These are phyloP conservation scores for Triticum monococcum DNA, from an alignment of 176 grass and related monocot genomes.

Conservation along the genomic window DNA sequence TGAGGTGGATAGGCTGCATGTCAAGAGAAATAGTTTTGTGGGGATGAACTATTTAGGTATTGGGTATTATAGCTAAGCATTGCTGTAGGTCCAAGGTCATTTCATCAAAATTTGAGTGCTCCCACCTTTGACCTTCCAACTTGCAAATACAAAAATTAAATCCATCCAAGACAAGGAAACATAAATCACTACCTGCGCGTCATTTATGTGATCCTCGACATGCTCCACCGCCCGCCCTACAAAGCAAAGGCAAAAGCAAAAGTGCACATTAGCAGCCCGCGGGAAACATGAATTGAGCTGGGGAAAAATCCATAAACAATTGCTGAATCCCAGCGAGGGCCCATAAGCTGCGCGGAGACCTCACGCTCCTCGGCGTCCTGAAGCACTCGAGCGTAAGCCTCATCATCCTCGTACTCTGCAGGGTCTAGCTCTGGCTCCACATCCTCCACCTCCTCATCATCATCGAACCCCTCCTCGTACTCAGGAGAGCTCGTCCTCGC, in stretches of 20 bases:
- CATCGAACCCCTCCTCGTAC: slow-evolving; percentile 64
- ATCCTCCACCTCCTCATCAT: slow-evolving; percentile 62
- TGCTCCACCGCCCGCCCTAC: slow-evolving; percentile 67
- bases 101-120: neutral
- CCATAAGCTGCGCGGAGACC: slow-evolving; percentile 69
- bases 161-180: neutral
- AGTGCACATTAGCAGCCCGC: neutral
- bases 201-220: slow-evolving; percentile 61
- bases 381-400: slow-evolving; percentile 67
- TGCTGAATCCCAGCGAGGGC: slow-evolving; percentile 68
- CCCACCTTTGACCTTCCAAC: neutral
- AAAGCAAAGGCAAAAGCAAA: slow-evolving; percentile 16
- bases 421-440: slow-evolving; percentile 47
- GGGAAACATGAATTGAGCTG: neutral
- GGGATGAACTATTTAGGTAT: too few relatives aligned
- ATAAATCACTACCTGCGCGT: slow-evolving; percentile 54
- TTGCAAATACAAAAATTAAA: neutral
- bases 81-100: neutral
- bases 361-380: slow-evolving; percentile 77
- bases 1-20: too few relatives aligned
- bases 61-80: too few relatives aligned
- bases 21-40: too few relatives aligned
- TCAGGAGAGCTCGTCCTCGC: slow-evolving; percentile 29
- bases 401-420: slow-evolving; percentile 64
- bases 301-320: slow-evolving; percentile 31